Conservation (phyloP, 176 grass and related monocot genomes). For the Triticum aestivum region IWGSC_CS_RefSeq_v2.1 NC_057813.1:430996513-430997012, state of each 20-base stretch:
- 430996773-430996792: not conserved
- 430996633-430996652: no score
- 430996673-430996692: no score
- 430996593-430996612: no score
- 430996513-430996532: no score
- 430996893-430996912: not conserved
- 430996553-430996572: no score
- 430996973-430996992: not conserved
- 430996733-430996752: not conserved
- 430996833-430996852: rapidly evolving
- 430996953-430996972: not conserved
- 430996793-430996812: not conserved
- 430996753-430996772: not conserved
- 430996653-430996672: no score
- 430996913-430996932: not conserved
- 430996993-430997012: not conserved
- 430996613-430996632: no score
- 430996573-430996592: no score
- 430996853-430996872: not conserved
- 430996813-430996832: not conserved
- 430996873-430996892: not conserved
- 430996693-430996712: no score
- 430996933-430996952: not conserved
- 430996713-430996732: not conserved
- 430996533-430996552: no score